Conservation (phyloP, 2,329 filamentous ascomycete species). For the Tolypocladium ovalisporum region DNA sequence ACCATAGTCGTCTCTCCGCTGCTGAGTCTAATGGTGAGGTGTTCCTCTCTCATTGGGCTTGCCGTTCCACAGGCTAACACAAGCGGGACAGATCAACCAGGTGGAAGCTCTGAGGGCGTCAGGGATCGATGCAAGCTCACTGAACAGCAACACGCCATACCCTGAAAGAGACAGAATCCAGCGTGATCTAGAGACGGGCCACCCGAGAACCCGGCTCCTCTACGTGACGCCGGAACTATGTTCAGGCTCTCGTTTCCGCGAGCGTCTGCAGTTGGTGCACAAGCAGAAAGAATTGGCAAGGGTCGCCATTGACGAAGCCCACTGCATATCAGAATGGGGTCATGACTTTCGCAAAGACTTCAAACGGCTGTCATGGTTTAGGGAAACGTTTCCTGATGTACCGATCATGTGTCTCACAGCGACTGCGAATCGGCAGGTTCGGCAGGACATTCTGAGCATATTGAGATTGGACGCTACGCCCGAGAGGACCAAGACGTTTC, state of each 20-base stretch:
- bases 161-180: slow-evolving; percentile 59
- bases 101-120: slow-evolving; percentile 66
- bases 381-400: slow-evolving; percentile 67
- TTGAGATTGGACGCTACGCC: slow-evolving; percentile 53
- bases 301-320: slow-evolving; percentile 86
- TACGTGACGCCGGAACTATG: slow-evolving; percentile 94
- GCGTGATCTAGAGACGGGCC: slow-evolving; percentile 75
- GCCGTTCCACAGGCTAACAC: not conserved
- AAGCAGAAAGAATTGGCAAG: slow-evolving; percentile 75
- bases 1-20: slow-evolving; percentile 86
- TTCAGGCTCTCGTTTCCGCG: slow-evolving; percentile 64
- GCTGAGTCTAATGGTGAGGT: slow-evolving; percentile 69
- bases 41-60: slow-evolving; percentile 1
- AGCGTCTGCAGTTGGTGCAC: slow-evolving; percentile 61
- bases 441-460: slow-evolving; percentile 70
- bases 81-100: slow-evolving; percentile 66
- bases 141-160: slow-evolving; percentile 71
- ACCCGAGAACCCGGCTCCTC: slow-evolving; percentile 71
- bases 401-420: slow-evolving; percentile 90
- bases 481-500: slow-evolving; percentile 59
- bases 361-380: slow-evolving; percentile 78
- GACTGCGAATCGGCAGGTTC: slow-evolving; percentile 72
- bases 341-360: slow-evolving; percentile 95
- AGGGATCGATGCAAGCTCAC: slow-evolving; percentile 69
- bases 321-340: slow-evolving; percentile 97